Base-by-base conservation (phyloP, 1,139 yeast species). In the Tardiomyces depauwii region DNA sequence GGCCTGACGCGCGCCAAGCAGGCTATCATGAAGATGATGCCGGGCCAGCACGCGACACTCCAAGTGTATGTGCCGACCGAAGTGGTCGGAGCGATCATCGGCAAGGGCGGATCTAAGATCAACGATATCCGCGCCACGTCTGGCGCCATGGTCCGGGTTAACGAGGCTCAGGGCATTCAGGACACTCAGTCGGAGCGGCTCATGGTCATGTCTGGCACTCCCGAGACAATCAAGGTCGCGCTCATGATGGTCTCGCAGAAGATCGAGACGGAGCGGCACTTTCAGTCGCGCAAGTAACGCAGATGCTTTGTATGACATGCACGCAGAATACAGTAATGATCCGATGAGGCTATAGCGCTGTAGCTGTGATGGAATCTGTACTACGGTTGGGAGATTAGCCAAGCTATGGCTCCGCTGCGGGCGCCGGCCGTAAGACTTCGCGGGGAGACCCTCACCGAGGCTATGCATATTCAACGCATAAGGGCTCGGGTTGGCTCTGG, bases 71-170 rank as follows among this genome's bases (percentile, higher is more conserved):
- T 85, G 61, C 87, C 93, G 39, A 80, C 80, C 58, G 85, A 80
- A 46, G 77, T 78, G 62, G 91, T 86, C 44, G 95, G 95, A 30
- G 87, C 93, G 30, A 71, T 86, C 47, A 83, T 86, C 55, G 95
- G 95, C 51, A 82, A 81, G 57, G 78, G 78, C 53, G 95, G 95
- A 39, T 70, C 81, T 18, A 74, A 91, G 62, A 83, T 86, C 55
- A 87, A 81, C 60, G 93, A 88, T 48, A 82, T 86, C 44, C 73
- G 94, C 56, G 78, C 80, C 58, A 74, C 72, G 43, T 77, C 88
- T 44, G 87, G 87, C 40, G 83, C 93, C 38, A 74, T 76, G 43
- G 82, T 86, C 60, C 50, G 54, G 36, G 55, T 61, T 19, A 57
- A 51, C 44, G 61, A 56, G 33, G 42, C 49, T 1, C 44, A 45